Conservation (phyloP, 2,329 filamentous ascomycete genomes). For the Fusarium tricinctum region DNA sequence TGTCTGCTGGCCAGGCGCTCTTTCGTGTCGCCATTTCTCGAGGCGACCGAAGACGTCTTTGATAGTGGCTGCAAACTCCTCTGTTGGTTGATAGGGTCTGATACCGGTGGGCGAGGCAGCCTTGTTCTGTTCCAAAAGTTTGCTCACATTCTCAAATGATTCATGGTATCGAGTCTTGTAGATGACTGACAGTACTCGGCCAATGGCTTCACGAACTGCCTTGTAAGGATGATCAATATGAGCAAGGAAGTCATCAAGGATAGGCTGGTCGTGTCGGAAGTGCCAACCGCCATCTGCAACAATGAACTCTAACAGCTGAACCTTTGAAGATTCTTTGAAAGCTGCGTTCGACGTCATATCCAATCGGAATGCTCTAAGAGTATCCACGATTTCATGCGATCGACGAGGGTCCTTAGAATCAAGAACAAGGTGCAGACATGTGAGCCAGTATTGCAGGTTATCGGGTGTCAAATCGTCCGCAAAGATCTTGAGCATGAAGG, state of each 20-base stretch:
- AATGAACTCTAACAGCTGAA: slow-evolving; percentile 88
- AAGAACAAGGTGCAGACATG: slow-evolving; percentile 89
- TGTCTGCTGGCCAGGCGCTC: slow-evolving; percentile 88
- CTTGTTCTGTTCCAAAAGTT: slow-evolving; percentile 84
- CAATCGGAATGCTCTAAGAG: slow-evolving; percentile 85
- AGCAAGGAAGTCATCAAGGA: slow-evolving; percentile 87
- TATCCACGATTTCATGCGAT: slow-evolving; percentile 86
- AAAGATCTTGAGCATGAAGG: slow-evolving; percentile 87
- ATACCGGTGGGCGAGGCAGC: slow-evolving; percentile 84
- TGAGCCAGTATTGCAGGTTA: slow-evolving; percentile 94
- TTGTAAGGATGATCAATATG: slow-evolving; percentile 99
- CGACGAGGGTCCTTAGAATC: slow-evolving; percentile 92
- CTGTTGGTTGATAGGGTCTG: slow-evolving; percentile 82
- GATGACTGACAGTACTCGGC: slow-evolving; percentile 87
- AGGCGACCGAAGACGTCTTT: slow-evolving; percentile 82
- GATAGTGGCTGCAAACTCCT: slow-evolving; percentile 80
- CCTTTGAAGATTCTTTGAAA: slow-evolving; percentile 98
- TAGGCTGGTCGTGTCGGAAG: slow-evolving; percentile 89
- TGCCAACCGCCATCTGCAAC: slow-evolving; percentile 95
- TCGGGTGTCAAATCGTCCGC: slow-evolving; percentile 94
- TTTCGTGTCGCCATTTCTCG: slow-evolving; percentile 88
- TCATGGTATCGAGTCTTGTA: slow-evolving; percentile 95
- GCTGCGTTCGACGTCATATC: slow-evolving; percentile 97
- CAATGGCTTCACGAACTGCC: slow-evolving; percentile 94
- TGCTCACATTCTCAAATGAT: slow-evolving; percentile 84